Evolutionary conservation across 2,329 filamentous ascomycete genomes (phyloP), one percentile per base, ranked within the genome.

Genomic region (Aspergillus sp.): DNA sequence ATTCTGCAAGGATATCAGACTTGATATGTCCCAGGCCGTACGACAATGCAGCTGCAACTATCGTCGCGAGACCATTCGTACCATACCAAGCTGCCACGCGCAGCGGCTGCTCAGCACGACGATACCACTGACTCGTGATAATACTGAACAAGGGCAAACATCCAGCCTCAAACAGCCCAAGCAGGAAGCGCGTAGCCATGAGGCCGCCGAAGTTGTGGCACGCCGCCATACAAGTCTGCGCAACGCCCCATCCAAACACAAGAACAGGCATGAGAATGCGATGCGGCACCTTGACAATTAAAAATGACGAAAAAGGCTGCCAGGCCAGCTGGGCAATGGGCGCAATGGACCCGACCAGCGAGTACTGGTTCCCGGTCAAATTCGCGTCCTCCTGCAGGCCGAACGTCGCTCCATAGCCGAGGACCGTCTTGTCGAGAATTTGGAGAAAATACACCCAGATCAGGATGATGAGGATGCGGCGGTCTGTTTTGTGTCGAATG

Each of bases 11-110:
- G 1, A 70, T 56, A 27, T 70, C 64, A 1, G 75, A 76, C 12
- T 77, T 63, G 56, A 86, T 83, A 52, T 85, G 82, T 1, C 82
- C 82, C 15, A 87, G 71, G 0, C 83, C 85, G 57, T 80, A 87
- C 0, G 84, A 84, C 14, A 86, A 66, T 0, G 79, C 76, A 0
- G 82, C 82, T 0, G 84, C 85, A 12, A 85, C 70, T 41, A 87
- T 84, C 6, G 80, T 86, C 0, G 83, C 82, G 0, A 81, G 58
- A 0, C 85, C 84, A 52, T 84, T 88, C 0, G 84, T 87, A 4
- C 83, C 78, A 62, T 89, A 89, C 87, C 87, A 90, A n/a, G 81
- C 81, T 0, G 85, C 85, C 3, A 88, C 81, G 0, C 87, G 79
- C 25, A 87, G 69, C 0, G 86, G 85, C 69, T 89, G 87, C 64